Base-by-base conservation (phyloP, 1,139 yeast species). In the Diutina ranongensis region DNA sequence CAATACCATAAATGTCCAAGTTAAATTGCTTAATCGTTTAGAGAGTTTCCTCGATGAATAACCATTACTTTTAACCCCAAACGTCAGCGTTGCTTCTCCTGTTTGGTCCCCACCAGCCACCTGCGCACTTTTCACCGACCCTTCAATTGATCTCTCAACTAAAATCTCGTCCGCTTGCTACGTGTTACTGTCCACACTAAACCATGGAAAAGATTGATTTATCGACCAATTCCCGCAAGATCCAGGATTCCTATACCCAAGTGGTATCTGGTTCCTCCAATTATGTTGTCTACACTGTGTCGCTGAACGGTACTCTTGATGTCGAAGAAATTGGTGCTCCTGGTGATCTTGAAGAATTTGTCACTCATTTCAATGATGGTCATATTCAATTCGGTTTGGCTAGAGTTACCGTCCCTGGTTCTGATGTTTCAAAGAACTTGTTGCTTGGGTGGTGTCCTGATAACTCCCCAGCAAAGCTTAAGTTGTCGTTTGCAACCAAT, bases 391-490 rank as follows among this genome's bases (percentile, higher is more conserved):
- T 83, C 59, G 98, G 97, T 41, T 72, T 92, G 52, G 85, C 88
- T 27, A 76, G 95, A 46, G 89, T 89, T 41, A 78, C 80, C 47
- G 95, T 89, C 47, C 94, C 94, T 46, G 94, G 94, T 35, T 82
- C 94, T 2, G 94, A 84, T 55, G 89, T 92, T 35, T 76, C 78
- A 55, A 94, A 94, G 68, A 72, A 84, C 54, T 76, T 89, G 45
- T 71, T 92, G 47, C 72, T 92, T 46, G 97, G 97, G 46, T 92
- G 97, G 97, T 85, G 95, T 66, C 92, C 94, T 5, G 92, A 83
- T 60, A 78, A 82, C 48, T 80, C 89, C n/a, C 85, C 89, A 7
- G 68, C 84, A 55, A 83, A 80, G 60, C 71, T 81, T 35, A 73
- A 87, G 55, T 74, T 85, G 48, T 80, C 88, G 2, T 83, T 80